Base-by-base conservation (phyloP, 208 protist genomes). In the Trypanosomatidae sp. region DNA sequence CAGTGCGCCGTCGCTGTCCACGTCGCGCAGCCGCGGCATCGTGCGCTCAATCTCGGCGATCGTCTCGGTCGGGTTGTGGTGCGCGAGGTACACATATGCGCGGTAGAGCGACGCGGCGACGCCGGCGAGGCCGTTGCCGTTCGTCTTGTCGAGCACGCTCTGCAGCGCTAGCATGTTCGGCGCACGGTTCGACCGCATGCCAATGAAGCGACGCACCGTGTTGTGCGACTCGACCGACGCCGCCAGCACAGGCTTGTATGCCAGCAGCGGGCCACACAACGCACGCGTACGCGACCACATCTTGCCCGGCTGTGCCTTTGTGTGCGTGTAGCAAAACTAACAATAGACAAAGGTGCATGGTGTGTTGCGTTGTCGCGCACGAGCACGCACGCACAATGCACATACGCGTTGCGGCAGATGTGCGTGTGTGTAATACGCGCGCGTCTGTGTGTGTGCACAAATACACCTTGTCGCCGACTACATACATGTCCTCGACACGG, bases 141-240 rank as follows among this genome's bases (percentile, higher is more conserved):
- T 82, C 22, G 72, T 71, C 57, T 88, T 92, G 38, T 79, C 71
- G 19, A 69, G 52, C 24, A 82, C 46, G 28, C 64, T 72, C 62
- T 88, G 68, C 23, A 88, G 65, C 5, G 61, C 68, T 44, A 38
- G 70, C 41, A 68, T 49, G 47, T 92, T 80, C 0, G 44, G 24
- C 15, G 39, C 25, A 26, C 55, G 74, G 10, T 43, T 56, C 1
- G 59, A 43, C 33, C 41, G 33, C 25, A 71, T 26, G 28, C 82
- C 82, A 30, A 87, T 53, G 44, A 88, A 59, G 39, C 77, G 82
- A 20, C 60, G 71, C 23, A 81, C 64, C 35, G 43, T 30, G 20
- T 57, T 66, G 30, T 84, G 55, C 13, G 61, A 57, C 6, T 61
- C 53, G 41, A 92, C 50, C 15, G 77, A 85, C 39, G 53, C 64